phyloP scores from a whole-genome alignment of 805 yeast species.

The Candida nanaspora region DNA sequence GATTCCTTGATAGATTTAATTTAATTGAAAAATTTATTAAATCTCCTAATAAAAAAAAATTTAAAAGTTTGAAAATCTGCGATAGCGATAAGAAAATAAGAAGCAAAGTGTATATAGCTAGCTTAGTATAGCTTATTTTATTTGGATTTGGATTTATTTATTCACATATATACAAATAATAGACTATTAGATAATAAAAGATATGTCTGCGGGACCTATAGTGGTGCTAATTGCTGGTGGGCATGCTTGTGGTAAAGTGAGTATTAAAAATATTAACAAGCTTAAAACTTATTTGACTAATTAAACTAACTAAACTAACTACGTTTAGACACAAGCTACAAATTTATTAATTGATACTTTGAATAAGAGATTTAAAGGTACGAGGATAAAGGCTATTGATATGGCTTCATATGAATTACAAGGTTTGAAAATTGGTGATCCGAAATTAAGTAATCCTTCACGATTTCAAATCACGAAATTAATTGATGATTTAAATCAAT shows the following conservation, averaged over 20 bases:
- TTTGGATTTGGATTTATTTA: too few species aligned
- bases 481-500: conserved; percentile 12
- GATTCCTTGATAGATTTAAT: too few species aligned
- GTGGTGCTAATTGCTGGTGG: conserved; percentile 26
- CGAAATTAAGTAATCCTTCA: conserved; percentile 26
- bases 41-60: too few species aligned
- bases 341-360: conserved; percentile 15
- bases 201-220: background rate
- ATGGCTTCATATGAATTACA: conserved; percentile 12
- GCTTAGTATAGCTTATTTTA: too few species aligned
- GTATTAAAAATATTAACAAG: conserved; percentile 4
- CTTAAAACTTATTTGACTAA: too few species aligned
- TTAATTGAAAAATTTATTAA: too few species aligned
- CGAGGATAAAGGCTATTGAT: conserved; percentile 15
- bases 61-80: too few species aligned
- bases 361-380: conserved; percentile 10
- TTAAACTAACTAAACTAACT: too few species aligned
- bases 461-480: conserved; percentile 31
- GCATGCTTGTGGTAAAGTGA: conserved; percentile 28
- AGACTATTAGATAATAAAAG: background rate
- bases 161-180: too few species aligned
- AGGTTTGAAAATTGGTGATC: background rate
- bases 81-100: too few species aligned
- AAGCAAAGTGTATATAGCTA: too few species aligned
- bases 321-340: conserved; percentile 20